Conservation (phyloP, 371 early-diverging fungal species). For the Neoconidiobolus thromboides region DNA sequence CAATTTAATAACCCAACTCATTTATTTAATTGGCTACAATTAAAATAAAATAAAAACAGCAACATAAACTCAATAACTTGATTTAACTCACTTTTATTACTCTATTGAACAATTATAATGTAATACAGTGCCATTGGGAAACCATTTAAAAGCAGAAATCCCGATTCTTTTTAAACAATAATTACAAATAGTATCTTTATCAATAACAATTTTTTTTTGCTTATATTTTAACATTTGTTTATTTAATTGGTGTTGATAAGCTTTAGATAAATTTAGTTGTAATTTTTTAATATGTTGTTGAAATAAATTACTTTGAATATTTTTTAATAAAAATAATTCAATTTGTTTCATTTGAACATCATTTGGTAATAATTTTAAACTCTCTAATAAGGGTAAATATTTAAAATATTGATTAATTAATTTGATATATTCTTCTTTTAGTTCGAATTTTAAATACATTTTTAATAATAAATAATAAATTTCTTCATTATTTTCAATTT, state of each 20-base stretch:
- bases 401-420: not conserved
- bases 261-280: not conserved
- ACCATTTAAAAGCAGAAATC: constrained; percentile 56
- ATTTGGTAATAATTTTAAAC: not conserved
- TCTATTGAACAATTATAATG: constrained; percentile 52
- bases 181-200: constrained; percentile 62
- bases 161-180: constrained; percentile 63
- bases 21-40: too few relatives aligned
- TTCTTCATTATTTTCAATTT: not conserved
- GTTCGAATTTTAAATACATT: not conserved
- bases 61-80: not conserved
- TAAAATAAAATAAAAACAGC: not conserved
- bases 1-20: too few relatives aligned
- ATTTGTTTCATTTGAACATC: not conserved
- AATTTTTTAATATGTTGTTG: not conserved
- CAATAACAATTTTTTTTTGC: constrained; percentile 16
- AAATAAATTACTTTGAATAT: not conserved
- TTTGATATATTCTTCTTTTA: not conserved
- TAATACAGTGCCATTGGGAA: constrained; percentile 48
- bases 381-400: not conserved
- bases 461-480: not conserved
- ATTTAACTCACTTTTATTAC: constrained; percentile 17
- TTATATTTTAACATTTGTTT: not conserved
- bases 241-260: not conserved
- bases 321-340: not conserved